A percentile compares a stretch with the other conserved stretches of the same genome.
Conservation (phyloP, 345 rosid genomes). For the Bretschneidera sinensis region DNA sequence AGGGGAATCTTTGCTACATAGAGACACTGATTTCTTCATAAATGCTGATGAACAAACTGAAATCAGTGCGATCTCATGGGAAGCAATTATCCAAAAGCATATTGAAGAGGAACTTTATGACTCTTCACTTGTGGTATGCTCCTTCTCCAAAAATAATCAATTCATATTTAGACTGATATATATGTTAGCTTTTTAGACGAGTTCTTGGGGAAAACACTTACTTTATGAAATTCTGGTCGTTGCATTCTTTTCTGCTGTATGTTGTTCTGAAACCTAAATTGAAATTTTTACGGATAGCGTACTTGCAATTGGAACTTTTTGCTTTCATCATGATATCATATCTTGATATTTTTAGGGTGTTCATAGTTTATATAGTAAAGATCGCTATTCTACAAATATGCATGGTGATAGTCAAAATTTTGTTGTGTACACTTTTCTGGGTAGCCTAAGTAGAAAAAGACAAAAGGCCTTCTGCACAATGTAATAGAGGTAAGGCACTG, state of each 20-base stretch:
- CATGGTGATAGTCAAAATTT: no score
- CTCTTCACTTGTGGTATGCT: constrained; percentile 60
- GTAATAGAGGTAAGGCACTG: no score
- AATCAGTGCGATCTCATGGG: constrained; percentile 85
- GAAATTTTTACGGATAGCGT: no score
- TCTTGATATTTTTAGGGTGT: neutral
- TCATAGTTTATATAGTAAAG: no score
- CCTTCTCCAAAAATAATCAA: neutral
- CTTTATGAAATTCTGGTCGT: neutral
- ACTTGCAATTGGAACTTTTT: no score
- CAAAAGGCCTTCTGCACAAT: no score
- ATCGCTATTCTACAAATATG: no score
- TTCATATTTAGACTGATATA: neutral
- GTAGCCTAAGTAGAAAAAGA: no score
- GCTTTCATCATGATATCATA: neutral
- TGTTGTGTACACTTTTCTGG: no score
- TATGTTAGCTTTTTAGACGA: neutral
- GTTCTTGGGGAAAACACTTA: neutral
- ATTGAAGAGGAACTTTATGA: constrained; percentile 84
- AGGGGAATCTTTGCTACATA: constrained; percentile 56
- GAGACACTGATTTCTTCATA: constrained; percentile 62
- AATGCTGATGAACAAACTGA: constrained; percentile 57
- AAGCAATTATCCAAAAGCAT: constrained; percentile 82
- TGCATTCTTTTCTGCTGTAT: neutral
- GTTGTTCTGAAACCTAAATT: constrained; percentile 2